Base-by-base conservation (phyloP, 352 stramenopile genomes). In the Pythium monospermum region DNA sequence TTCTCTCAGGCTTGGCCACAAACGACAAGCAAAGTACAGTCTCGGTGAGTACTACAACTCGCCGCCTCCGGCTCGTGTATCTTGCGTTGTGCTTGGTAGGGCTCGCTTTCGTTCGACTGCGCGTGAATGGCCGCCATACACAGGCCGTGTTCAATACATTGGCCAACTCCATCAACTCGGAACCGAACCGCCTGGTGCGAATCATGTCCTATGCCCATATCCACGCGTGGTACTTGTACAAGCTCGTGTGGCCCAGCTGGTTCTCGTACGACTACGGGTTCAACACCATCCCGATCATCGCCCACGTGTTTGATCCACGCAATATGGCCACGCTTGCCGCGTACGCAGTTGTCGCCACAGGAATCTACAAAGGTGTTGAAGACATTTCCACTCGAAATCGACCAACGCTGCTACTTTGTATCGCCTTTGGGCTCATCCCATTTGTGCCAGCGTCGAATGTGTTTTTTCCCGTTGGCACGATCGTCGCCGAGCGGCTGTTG, bases 181-280 rank as follows among this genome's bases (percentile, higher is more conserved):
- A 89, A 8, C 39, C 64, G 0, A 56, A 49, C 19, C 51, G 59
- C 8, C 44, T 65, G 8, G 56, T 66, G 12, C 66, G 78, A 10
- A 19, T 73, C 11, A 54, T 96, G 19, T 94, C 83, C 16, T 96
- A 95, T 58, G 74, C 80, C 1, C 76, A 96, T 56, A 69, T 94
- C 6, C 87, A 97, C 44, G 79, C 70, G 3, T 83, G 87, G 64
- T 98, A 97, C 53, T 42, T 91, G 23, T 90, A 68, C 69, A 96
- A 97, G 42, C 66, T 98, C 5, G 27, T 96, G 19, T 96, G 82
- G 84, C 90, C 91, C 15, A 69, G 70, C 13, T 76, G 69, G 59
- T 66, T 98, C 5, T 85, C 69, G 49, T 98, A 95, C 38, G 87
- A 98, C 71, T 96, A 96, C 41, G 91, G 90, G 16, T 97, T 89